Evolutionary conservation across 805 yeast species (phyloP), one percentile per base, ranked within the genome.

Genomic region (Kurtzmaniella cleridarum): DNA sequence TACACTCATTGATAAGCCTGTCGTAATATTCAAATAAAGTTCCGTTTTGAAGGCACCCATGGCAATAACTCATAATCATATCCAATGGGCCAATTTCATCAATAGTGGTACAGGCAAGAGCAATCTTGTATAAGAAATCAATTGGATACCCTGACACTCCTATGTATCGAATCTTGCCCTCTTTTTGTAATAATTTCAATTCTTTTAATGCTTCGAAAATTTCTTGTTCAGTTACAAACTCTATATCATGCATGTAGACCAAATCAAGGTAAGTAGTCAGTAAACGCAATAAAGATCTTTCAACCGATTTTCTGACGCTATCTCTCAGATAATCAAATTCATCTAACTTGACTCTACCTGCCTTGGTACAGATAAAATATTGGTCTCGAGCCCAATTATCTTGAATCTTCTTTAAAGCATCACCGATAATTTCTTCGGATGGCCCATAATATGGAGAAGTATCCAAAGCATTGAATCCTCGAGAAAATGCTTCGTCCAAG

Each of bases 391-490:
- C 69, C 49, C 69, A 59, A 17, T 60, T 56, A 30, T 39, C 35
- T 18, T 27, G 29, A 27, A 60, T 36, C 14, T 49, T 30, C 23
- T 28, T 28, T 46, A 90, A 62, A 0, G 89, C 91, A 12, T 69
- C 44, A 1, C 98, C 97, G 5, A 86, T 55, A 11, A 90, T 46
- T 14, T 61, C 69, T 53, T 90, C 98, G 4, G 95, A 84, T 0
- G 87, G 87, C 0, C 97, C 97, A 55, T 90, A 90, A 62, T 86
- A 89, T 3, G 97, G 96, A 0, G 96, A 85, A 0, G 97, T 88
- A 54, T 90, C 97, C 28, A 90, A 68, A 1, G 95, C 93, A 34
- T 71, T 73, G 43, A 87, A 65, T 0, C 96, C 96, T 18, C 68
- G 54, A 15, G 66, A 60, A 50, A 90, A 81, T 0, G 90, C 93